These are phyloP conservation scores for Cenococcum geophilum DNA, from an alignment of 495 filamentous ascomycete genomes.

Conservation along the genomic window DNA sequence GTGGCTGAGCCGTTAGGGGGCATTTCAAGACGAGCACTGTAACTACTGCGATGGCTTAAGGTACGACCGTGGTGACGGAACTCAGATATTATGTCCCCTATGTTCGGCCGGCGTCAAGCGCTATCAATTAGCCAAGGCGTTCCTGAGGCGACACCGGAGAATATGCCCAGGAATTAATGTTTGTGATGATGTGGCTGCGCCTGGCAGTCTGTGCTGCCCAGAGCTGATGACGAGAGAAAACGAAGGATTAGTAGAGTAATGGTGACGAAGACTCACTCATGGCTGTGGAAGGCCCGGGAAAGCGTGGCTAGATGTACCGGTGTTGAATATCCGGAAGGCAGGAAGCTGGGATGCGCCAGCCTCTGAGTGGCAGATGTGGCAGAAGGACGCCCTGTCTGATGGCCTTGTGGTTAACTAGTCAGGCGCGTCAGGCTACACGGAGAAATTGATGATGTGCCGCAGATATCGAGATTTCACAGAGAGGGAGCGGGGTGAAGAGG, in stretches of 20 bases:
- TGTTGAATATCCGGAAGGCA: not conserved
- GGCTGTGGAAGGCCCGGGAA: not conserved
- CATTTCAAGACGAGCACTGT: not conserved
- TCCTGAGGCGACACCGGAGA: not conserved
- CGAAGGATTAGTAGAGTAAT: not conserved
- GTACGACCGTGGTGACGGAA: constrained; percentile 3
- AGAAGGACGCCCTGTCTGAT: not conserved
- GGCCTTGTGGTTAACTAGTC: no score
- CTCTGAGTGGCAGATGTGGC: not conserved
- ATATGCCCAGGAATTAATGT: not conserved
- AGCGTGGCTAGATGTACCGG: not conserved
- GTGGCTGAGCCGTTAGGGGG: constrained; percentile 4
- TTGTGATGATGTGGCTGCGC: not conserved
- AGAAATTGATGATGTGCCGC: no score
- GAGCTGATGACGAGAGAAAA: not conserved
- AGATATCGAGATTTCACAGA: no score
- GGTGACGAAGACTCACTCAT: constrained; percentile 8
- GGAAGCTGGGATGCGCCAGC: not conserved
- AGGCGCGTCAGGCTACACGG: no score
- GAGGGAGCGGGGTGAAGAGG: not conserved
- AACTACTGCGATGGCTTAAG: not conserved
- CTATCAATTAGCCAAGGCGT: not conserved
- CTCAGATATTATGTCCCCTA: not conserved
- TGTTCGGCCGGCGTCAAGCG: not conserved
- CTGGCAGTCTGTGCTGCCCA: constrained; percentile 4